Evolutionary conservation across 2,329 filamentous ascomycete species (phyloP), one percentile per base, ranked within the genome.

Genomic region (Neurospora crassa): DNA sequence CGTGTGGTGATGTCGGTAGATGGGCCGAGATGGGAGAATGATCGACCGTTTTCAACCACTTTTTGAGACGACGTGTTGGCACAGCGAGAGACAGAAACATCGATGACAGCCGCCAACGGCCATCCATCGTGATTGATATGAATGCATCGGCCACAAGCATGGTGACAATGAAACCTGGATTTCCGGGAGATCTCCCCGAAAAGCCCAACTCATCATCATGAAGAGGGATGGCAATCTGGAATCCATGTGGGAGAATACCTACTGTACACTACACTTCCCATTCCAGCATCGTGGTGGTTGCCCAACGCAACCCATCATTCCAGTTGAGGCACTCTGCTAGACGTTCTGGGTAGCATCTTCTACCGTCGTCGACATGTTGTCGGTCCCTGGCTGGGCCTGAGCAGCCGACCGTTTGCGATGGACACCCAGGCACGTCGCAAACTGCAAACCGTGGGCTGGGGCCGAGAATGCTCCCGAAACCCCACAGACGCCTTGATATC

Each of bases 151-250:
- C 34, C 34, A 37, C 34, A 37, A 72, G 29, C 11, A 11, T 63
- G 69, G 68, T 73, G 42, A n/a, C 14, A 40, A 63, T 63, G 63
- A 18, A 47, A 69, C 34, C 42, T 43, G 37, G 68, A 20, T 47
- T 67, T 40, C 72, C 73, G 73, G 74, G 69, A 73, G 67, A 72
- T 74, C 74, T 75, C 73, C 74, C 73, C 73, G 73, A 63, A 71
- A 40, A 70, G 42, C 53, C 70, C 63, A 71, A 53, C 70, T 45
- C 24, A 47, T 20, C 3, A 4, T 18, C 29, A 29, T 29, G 29
- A 29, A 29, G 41, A 16, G 24, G 10, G 47, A 37, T 70, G 67
- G 69, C 70, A 70, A n/a, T 67, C 34, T 37, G 34, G 34, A 37
- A 37, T 37, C 69, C 70, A 47, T 20, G 72, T 73, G 63, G 63